Base-by-base conservation (phyloP, 164 flowering plant genomes). In the Paratinospora sagittata region DNA sequence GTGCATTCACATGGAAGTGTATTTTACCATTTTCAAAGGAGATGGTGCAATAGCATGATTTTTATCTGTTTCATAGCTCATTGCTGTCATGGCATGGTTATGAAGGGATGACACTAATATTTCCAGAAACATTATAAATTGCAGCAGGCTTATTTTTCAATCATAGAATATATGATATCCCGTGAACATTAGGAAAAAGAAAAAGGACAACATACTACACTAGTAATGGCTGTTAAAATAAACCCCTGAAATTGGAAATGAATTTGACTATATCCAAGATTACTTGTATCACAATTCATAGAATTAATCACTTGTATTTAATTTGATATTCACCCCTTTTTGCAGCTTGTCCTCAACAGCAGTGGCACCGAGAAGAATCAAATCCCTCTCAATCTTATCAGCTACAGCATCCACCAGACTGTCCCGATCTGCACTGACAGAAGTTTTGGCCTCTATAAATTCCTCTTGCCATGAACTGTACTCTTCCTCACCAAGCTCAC, bases 341-440 rank as follows among this genome's bases (percentile, higher is more conserved):
- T 92, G 98, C 33, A 92, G 85, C 74, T 88, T 92, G 80, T 92
- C 98, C 76, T 92, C 98, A 64, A 92, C 91, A 60, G 94, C 96
- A 66, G 98, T 90, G 72, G 89, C 88, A 77, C 98, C 98, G 66
- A 90, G 93, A 79, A 92, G 96, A 76, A 85, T 76, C 37, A 92
- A 74, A 72, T 87, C 80, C 72, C 73, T 85, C 79, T 92, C 98
- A 68, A 90, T 86, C 76, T 83, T 85, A 60, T 89, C 90, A 49
- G 93, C 91, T 66, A 78, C 82, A 36, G 79, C 82, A 74, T 84
- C 92, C 70, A 90, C 74, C 79, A 83, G 60, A 36, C 70, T 82
- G 73, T 90, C 89, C 67, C 88, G 82, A 33, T 92, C 90, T 17
- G 81, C 86, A 80, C 80, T 71, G 3, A 90, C 80, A 62, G 95